Evolutionary conservation across 2,329 filamentous ascomycete species (phyloP), one percentile per base, ranked within the genome.

Genomic region (Penicillium olsonii): DNA sequence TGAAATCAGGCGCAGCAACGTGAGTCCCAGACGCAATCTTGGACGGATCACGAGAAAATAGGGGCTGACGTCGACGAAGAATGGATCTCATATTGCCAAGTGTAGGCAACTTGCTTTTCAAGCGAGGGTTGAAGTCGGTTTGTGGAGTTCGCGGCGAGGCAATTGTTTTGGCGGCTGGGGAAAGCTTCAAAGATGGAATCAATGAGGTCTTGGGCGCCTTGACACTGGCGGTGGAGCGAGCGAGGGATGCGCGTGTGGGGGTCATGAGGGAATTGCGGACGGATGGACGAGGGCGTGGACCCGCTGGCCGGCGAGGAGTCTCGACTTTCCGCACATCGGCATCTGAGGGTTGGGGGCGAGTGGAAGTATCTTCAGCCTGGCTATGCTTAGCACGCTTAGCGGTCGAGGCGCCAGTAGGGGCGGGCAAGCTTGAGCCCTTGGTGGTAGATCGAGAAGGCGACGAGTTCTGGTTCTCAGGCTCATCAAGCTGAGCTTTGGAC

Each of bases 161-260:
- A 60, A 68, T 69, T 15, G 75, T 74, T 62, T 81, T 84, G 19
- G 78, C 78, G 8, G 82, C 74, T 4, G 78, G 73, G n/a, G 78
- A 78, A 17, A 69, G 70, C 15, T 69, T 61, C 18, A 81, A 71
- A 9, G 83, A 82, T 40, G 78, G 81, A 24, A 80, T 75, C 64
- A 83, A 78, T 15, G 75, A 78, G 18, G 74, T 74, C 45, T 78
- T 81, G 37, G 81, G 72, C 7, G 78, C 75, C 62, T 82, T 84
- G 45, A 74, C 72, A 57, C 77, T 84, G 27, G 56, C 46, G 18
- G 64, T 58, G 46, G 79, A 73, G 37, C 86, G 84, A 27, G 84
- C 82, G 43, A 88, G 69, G 1, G 88, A 90, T 7, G 89, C 77
- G 67, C 90, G 90, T 8, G 88, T 94, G 0, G 91, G 90, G 5